Evolutionary conservation across 192 early-diverging fungal genomes (phyloP), one percentile per base, ranked within the genome.

Genomic region (Chytriomyces confervae): DNA sequence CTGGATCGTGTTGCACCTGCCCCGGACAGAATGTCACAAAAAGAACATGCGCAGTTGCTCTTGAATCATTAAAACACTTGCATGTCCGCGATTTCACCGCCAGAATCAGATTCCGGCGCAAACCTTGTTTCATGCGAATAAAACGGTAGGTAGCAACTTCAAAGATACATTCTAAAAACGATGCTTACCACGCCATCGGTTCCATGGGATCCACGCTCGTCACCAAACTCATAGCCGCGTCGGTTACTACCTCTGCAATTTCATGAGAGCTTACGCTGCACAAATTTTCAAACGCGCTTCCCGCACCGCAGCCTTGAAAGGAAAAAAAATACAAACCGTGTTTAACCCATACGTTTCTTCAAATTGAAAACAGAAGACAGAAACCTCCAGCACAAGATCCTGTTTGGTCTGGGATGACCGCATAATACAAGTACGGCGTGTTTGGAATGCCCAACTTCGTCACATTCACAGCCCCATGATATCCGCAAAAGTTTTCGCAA

Each of bases 41-140:
- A 36, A 69, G 48, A 36, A n/a, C 10, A 43, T 27, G 18, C 20
- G 36, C 20, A 27, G 49, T 43, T 13, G 11, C 10, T 23, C 3
- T 7, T 16, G 24, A 50, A 27, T 13, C n/a, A 50, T 61, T 27
- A 43, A 27, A 18, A 27, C 45, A 44, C 70, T 49, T 66, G 53
- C 77, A 79, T 78, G 62, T 82, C 81, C 29, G 49, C 81, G 20
- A 82, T 77, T 72, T 82, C 81, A 29, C 80, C 80, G 44, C 66
- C 72, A 18, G 65, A 24, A 43, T 47, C 53, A 43, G 73, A 53
- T 49, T 83, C 13, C 53, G 16, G 20, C 16, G 53, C 53, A 57
- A 57, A 20, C 36, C 36, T 36, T 36, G 36, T 36, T 36, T 36
- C 36, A 36, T 36, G 36, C 36, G 24, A 27, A 0, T 27, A 36